Evolutionary conservation across 768 basidiomycete species (phyloP).

Genomic region (Tulasnella sp.): DNA sequence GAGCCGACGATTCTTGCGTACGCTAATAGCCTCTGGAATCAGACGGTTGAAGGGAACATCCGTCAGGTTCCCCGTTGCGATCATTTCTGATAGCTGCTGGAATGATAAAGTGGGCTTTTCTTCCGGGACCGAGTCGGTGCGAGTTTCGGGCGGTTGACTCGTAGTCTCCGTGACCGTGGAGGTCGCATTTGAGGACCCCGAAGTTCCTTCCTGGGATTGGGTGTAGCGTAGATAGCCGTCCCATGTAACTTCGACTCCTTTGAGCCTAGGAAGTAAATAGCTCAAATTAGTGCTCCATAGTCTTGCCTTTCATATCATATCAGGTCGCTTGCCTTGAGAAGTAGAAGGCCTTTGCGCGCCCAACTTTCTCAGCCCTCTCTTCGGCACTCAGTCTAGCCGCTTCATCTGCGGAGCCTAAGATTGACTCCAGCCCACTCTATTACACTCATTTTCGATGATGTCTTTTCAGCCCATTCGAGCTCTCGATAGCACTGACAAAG

Average conservation of each 20-base stretch:
- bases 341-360: constrained; percentile 31
- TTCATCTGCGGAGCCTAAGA: neutral
- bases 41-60: constrained; percentile 27
- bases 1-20: neutral
- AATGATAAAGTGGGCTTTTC: constrained; percentile 20
- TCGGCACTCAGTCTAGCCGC: neutral
- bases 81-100: constrained; percentile 25
- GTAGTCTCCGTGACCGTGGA: neutral
- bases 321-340: constrained; percentile 27
- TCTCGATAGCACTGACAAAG: neutral
- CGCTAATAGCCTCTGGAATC: constrained; percentile 32
- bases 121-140: neutral
- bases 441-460: neutral
- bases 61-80: constrained; percentile 22
- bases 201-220: neutral
- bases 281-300: too few species aligned
- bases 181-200: neutral
- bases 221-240: constrained; percentile 18
- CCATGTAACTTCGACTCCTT: constrained; percentile 21
- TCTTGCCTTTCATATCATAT: neutral
- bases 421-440: constrained; percentile 6
- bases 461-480: neutral
- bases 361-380: constrained; percentile 18
- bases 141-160: neutral
- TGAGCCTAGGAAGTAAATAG: neutral